Evolutionary conservation across 148 eudicot species (phyloP), one percentile per base, ranked within the genome.

Genomic region (Fagopyrum tataricum): DNA sequence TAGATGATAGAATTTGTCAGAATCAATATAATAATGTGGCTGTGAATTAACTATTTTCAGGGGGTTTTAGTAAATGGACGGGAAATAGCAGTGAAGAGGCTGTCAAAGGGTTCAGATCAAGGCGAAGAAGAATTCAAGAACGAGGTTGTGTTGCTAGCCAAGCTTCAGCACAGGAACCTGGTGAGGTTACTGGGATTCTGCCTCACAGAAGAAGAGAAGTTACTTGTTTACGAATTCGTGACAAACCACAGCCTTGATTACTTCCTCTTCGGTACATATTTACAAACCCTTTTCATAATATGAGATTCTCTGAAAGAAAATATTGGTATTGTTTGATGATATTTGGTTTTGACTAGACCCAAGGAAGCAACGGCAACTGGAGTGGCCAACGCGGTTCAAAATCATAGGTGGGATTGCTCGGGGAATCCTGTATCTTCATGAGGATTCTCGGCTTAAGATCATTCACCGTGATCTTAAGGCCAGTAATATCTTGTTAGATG

Each of bases 391-490:
- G 21, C 79, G 87, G 0, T 78, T 64, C 62, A 81, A 80, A 41
- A 86, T 81, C 26, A 83, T 86, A 61, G 71, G 55, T 20, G 89
- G 89, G 5, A 68, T 84, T 20, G 85, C 83, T 4, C 55, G 83
- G 42, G 85, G 89, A 31, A 75, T 86, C 74, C 79, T 86, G 8
- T 84, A 84, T 77, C 82, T 86, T 4, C 85, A 81, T 72, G 79
- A 86, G 73, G 85, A 84, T 75, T 86, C 89, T 24, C 77, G 87
- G 18, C 81, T 81, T 51, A 76, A 79, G 72, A 79, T 83, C 43
- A 74, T 85, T 20, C 86, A 85, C 44, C 78, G 83, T 18, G 86
- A 83, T 79, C 79, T 85, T 1, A 86, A 86, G 49, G 79, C 85
- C 2, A 76, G 83, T 31, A 86, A 80, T 64, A 42, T 83, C 17